These are phyloP conservation scores for Sporothrix phasma DNA, from an alignment of 2,329 filamentous ascomycete genomes.

Conservation along the genomic window DNA sequence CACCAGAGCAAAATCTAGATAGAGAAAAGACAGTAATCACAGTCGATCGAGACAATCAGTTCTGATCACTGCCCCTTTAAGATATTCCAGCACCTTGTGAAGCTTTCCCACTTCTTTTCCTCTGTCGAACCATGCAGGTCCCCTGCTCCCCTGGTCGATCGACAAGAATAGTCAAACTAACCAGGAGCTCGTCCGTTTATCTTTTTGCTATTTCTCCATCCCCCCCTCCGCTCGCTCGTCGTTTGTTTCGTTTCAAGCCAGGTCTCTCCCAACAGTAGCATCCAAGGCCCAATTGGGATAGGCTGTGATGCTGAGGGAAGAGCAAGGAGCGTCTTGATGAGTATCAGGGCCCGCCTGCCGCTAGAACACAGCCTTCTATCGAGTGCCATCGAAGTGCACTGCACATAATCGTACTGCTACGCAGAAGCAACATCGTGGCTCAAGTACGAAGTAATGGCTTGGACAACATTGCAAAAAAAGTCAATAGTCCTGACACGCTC, in stretches of 20 bases:
- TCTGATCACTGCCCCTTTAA: neutral
- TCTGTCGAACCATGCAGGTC: neutral
- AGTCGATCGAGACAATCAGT: too few species aligned
- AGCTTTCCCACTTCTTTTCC: neutral
- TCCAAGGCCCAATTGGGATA: neutral
- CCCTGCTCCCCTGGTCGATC: neutral
- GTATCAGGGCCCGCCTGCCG: neutral
- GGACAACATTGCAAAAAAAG: too few species aligned
- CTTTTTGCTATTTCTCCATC: neutral
- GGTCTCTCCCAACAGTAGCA: constrained; percentile 1
- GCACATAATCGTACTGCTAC: neutral
- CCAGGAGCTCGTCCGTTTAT: neutral
- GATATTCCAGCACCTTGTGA: neutral
- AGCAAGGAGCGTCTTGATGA: neutral
- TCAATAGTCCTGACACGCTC: neutral
- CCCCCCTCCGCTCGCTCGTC: neutral
- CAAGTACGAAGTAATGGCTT: constrained; percentile 6
- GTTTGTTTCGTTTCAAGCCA: constrained; percentile 12
- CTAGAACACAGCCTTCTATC: neutral
- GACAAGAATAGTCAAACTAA: constrained; percentile 4
- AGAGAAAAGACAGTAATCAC: neutral
- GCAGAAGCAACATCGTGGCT: constrained; percentile 12
- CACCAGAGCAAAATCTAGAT: neutral
- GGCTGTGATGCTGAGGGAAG: neutral
- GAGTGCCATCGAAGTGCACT: neutral